These are phyloP conservation scores for Neonectria sp. DNA, from an alignment of 2,329 filamentous ascomycete genomes.

Conservation along the genomic window DNA sequence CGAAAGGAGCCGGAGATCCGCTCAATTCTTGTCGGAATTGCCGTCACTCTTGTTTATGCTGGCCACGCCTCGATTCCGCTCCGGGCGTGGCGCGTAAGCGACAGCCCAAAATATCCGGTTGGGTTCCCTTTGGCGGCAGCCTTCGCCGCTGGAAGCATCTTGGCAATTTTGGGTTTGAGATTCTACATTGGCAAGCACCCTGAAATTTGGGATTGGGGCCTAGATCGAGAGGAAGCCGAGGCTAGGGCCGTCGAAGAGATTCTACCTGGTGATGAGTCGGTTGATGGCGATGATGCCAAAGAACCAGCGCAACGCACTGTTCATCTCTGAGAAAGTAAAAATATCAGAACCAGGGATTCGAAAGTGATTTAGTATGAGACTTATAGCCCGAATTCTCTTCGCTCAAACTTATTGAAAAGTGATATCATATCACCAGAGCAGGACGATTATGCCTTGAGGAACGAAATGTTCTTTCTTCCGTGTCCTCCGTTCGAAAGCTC, in stretches of 20 bases:
- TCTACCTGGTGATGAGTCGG: not conserved
- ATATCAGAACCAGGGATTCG: too few species aligned
- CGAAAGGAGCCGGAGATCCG: conserved; percentile 50
- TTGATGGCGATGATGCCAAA: not conserved
- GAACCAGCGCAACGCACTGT: not conserved
- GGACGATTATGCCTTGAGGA: too few species aligned
- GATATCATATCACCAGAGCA: too few species aligned
- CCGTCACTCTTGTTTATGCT: conserved; percentile 40
- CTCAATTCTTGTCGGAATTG: conserved; percentile 37
- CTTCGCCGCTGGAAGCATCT: conserved; percentile 38
- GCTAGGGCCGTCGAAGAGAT: conserved; percentile 2
- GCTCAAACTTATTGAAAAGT: too few species aligned
- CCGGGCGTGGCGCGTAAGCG: conserved; percentile 40
- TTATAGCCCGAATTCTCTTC: too few species aligned
- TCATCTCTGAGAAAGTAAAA: not conserved
- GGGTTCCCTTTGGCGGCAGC: conserved; percentile 41
- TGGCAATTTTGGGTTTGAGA: conserved; percentile 37
- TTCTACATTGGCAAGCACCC: conserved; percentile 38
- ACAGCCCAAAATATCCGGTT: conserved; percentile 38
- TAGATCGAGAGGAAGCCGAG: conserved; percentile 25
- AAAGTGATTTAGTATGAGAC: too few species aligned
- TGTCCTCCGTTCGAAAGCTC: too few species aligned
- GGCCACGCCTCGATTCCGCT: conserved; percentile 43
- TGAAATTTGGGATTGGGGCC: conserved; percentile 32
- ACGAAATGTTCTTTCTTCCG: too few species aligned